These are phyloP conservation scores for Hordeum vulgare DNA, from an alignment of 176 grass and related monocot genomes.

Conservation along the genomic window DNA sequence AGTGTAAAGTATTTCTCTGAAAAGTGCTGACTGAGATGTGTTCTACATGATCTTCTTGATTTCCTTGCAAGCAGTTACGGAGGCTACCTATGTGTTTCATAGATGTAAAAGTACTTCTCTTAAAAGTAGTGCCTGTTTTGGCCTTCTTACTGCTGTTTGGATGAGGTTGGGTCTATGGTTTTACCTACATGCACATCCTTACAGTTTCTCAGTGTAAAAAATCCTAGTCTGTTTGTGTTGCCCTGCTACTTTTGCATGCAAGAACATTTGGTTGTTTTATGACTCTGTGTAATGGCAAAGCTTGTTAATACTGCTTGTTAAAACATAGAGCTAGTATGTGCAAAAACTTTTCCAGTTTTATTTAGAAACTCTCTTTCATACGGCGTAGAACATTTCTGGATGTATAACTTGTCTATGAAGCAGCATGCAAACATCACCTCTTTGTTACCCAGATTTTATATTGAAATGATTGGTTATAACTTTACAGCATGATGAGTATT, in stretches of 20 bases:
- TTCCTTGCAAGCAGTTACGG: not conserved
- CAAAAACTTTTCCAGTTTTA: not conserved
- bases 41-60: not conserved
- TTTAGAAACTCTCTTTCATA: not conserved
- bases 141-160: not conserved
- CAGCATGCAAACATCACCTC: not conserved
- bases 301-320: not conserved
- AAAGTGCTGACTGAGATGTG: not conserved
- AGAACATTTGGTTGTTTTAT: not conserved
- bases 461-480: too few relatives aligned
- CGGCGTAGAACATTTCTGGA: not conserved
- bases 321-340: too few relatives aligned
- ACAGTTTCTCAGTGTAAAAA: not conserved
- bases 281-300: not conserved
- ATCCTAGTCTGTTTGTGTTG: not conserved
- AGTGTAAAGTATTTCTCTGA: not conserved
- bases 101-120: not conserved
- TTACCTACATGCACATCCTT: not conserved
- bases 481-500: too few relatives aligned
- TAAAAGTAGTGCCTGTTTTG: not conserved
- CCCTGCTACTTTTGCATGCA: not conserved
- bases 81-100: not conserved
- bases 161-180: not conserved
- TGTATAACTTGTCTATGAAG: not conserved
- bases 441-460: not conserved